Percentiles rank a stretch among this genome's conserved stretches.
Conservation (phyloP, 2,329 filamentous ascomycete species). For the Sclerotiophoma versabilis region DNA sequence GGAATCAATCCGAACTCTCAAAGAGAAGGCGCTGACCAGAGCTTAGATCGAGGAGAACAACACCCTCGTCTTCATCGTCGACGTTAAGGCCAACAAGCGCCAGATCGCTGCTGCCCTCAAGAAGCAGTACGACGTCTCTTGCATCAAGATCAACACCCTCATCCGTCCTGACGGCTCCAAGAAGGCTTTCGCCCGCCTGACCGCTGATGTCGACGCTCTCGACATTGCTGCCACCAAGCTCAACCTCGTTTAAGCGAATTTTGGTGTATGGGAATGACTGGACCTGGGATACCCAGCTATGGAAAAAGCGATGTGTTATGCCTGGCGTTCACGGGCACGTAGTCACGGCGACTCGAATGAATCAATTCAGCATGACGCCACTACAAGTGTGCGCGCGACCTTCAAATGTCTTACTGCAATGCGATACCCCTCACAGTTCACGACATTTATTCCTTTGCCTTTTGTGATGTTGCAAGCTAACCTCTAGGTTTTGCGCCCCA, state of each 20-base stretch:
- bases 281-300: conserved; percentile 45
- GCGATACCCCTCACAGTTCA: conserved; percentile 21
- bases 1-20: background rate
- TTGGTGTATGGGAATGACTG: conserved; percentile 35
- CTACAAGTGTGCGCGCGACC: conserved; percentile 20
- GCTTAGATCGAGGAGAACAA: conserved; percentile 96
- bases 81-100: conserved; percentile 93
- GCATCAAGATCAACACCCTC: conserved; percentile 98
- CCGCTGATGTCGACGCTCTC: conserved; percentile 94
- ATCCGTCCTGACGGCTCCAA: conserved; percentile 97
- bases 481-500: no score
- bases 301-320: conserved; percentile 47
- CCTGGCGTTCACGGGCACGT: conserved; percentile 48
- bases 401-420: no score
- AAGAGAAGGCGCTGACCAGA: background rate
- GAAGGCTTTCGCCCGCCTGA: conserved; percentile 98
- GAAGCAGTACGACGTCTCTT: conserved; percentile 99
- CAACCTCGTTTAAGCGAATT: conserved; percentile 80
- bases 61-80: conserved; percentile 97
- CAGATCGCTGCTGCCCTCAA: conserved; percentile 98
- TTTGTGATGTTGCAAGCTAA: conserved; percentile 1
- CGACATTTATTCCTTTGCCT: background rate
- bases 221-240: conserved; percentile 99
- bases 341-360: conserved; percentile 49
- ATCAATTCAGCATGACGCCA: conserved; percentile 46